phyloP scores from a whole-genome alignment of 108 stramenopile genomes.

The Schizochytrium sp. region DNA sequence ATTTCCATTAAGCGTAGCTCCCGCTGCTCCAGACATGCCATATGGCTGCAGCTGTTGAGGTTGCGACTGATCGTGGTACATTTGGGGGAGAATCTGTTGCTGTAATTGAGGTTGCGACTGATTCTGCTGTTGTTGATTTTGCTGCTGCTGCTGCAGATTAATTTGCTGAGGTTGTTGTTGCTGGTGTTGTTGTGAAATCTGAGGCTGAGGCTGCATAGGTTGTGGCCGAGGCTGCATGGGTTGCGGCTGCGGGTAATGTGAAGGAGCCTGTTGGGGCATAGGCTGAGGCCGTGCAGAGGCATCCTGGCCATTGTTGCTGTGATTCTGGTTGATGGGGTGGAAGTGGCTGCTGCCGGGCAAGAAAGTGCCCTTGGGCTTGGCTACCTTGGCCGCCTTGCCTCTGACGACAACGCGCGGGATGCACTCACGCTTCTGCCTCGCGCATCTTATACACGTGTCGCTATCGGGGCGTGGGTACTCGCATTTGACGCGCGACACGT shows the following conservation, averaged over 20 bases:
- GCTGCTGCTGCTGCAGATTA: neutral
- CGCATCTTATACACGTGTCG: neutral
- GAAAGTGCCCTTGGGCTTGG: neutral
- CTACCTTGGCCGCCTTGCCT: constrained; percentile 17
- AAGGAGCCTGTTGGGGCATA: too few species aligned
- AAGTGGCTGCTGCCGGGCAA: neutral
- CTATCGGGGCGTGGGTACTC: constrained; percentile 3
- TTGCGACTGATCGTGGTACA: too few species aligned
- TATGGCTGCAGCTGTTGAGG: too few species aligned
- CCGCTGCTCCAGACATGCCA: too few species aligned
- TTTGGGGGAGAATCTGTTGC: too few species aligned
- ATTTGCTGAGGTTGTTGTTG: neutral
- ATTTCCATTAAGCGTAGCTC: too few species aligned
- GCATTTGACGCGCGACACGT: constrained; percentile 49
- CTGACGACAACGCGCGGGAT: constrained; percentile 33
- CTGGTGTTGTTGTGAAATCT: neutral
- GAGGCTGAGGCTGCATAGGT: neutral
- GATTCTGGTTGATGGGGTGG: neutral
- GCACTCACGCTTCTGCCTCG: constrained; percentile 53
- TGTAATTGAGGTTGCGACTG: neutral
- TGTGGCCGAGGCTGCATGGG: too few species aligned
- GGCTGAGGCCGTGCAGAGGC: neutral
- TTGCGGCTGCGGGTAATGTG: too few species aligned
- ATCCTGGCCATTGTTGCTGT: neutral
- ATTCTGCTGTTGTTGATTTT: neutral